Conservation (phyloP, 805 yeast species). For the Wickerhamomyces ciferrii region DNA sequence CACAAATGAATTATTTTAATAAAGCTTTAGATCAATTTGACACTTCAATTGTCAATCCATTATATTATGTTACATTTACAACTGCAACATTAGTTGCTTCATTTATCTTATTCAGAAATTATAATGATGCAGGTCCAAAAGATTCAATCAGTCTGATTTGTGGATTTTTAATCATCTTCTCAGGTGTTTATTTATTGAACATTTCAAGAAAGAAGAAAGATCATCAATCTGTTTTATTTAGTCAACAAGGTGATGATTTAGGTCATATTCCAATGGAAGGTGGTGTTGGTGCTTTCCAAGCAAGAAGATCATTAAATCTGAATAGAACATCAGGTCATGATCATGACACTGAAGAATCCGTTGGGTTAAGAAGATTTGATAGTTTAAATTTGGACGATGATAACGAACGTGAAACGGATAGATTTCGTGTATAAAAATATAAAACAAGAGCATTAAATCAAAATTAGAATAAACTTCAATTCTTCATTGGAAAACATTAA, state of each 20-base stretch:
- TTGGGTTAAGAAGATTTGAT: slow-evolving; percentile 55
- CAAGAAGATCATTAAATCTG: slow-evolving; percentile 71
- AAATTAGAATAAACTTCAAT: not conserved
- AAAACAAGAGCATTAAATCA: not conserved
- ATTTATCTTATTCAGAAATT: slow-evolving; percentile 79
- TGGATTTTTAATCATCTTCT: slow-evolving; percentile 82
- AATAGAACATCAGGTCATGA: slow-evolving; percentile 34
- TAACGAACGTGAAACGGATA: slow-evolving; percentile 31
- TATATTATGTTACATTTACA: slow-evolving; percentile 87
- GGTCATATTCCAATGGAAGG: slow-evolving; percentile 79
- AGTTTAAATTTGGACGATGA: slow-evolving; percentile 44
- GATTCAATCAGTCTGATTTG: slow-evolving; percentile 76
- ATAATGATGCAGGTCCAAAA: slow-evolving; percentile 76
- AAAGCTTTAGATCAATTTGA: slow-evolving; percentile 92
- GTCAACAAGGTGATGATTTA: slow-evolving; percentile 41
- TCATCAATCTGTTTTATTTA: slow-evolving; percentile 33
- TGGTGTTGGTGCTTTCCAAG: slow-evolving; percentile 72
- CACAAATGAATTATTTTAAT: slow-evolving; percentile 92
- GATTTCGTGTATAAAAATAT: slow-evolving; percentile 16
- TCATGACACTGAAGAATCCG: slow-evolving; percentile 36
- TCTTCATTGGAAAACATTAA: too few relatives aligned
- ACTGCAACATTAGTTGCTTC: slow-evolving; percentile 84
- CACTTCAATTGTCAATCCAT: slow-evolving; percentile 86
- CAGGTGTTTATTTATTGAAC: slow-evolving; percentile 81
- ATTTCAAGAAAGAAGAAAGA: slow-evolving; percentile 64